Percentiles rank a stretch among this genome's conserved stretches.
Evolutionary conservation across 805 yeast genomes (phyloP).

Genomic region (Ogataea zsoltii): DNA sequence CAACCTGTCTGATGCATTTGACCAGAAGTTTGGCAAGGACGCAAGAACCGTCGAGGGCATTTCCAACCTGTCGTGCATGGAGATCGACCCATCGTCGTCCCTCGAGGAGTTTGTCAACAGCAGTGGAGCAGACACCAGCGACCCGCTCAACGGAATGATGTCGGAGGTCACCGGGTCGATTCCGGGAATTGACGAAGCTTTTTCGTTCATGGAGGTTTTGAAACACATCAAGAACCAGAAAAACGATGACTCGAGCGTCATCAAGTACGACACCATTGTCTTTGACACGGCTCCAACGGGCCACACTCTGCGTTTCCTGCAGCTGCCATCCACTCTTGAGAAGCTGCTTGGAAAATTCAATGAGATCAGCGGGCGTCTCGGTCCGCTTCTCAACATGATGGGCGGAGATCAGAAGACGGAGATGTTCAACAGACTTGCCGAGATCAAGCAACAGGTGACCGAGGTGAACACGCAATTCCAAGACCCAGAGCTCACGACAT

Average conservation of each 20-base stretch:
- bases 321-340: constrained; percentile 89
- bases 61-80: constrained; percentile 92
- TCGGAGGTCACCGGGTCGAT: constrained; percentile 91
- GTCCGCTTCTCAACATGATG: constrained; percentile 87
- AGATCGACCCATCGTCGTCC: constrained; percentile 94
- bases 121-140: constrained; percentile 48
- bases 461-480: constrained; percentile 95
- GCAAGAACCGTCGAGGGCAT: constrained; percentile 93
- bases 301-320: constrained; percentile 92
- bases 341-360: constrained; percentile 84
- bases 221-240: constrained; percentile 87
- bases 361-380: constrained; percentile 81
- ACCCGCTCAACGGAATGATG: constrained; percentile 73
- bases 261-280: constrained; percentile 80
- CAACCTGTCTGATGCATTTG: constrained; percentile 95
- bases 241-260: constrained; percentile 32
- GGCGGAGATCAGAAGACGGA: constrained; percentile 65
- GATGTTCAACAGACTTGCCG: constrained; percentile 74
- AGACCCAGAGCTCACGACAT: constrained; percentile 93
- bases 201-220: constrained; percentile 96
- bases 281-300: constrained; percentile 99
- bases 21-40: constrained; percentile 96
- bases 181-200: constrained; percentile 98
- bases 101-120: constrained; percentile 67
- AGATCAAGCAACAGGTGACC: constrained; percentile 74